Evolutionary conservation across 2,329 filamentous ascomycete species (phyloP).

Genomic region (Claviceps quebecensis): DNA sequence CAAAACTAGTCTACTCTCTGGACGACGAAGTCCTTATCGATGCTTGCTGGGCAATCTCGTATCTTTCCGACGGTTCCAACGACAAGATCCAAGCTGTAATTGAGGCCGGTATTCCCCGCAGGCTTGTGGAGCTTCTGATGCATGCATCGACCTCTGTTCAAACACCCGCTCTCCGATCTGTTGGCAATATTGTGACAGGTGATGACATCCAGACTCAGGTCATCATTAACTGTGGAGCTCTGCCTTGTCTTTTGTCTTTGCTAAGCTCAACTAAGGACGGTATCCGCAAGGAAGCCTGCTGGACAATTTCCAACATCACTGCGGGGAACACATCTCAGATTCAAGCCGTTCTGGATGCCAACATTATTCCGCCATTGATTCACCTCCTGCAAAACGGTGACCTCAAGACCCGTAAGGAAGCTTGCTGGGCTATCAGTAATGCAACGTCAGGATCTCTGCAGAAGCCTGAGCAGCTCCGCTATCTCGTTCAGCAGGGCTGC

Average conservation of each 20-base stretch:
- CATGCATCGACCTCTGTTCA: slow-evolving; percentile 97
- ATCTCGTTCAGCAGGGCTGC: slow-evolving; percentile 83
- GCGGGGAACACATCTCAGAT: slow-evolving; percentile 97
- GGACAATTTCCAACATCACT: slow-evolving; percentile 99
- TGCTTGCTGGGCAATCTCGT: slow-evolving; percentile 98
- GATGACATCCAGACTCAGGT: slow-evolving; percentile 98
- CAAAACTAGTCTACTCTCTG: slow-evolving; percentile 95
- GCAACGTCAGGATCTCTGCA: slow-evolving; percentile 94
- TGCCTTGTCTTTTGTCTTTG: slow-evolving; percentile 83
- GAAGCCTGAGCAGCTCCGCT: slow-evolving; percentile 97
- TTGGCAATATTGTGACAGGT: slow-evolving; percentile 97
- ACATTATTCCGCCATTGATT: slow-evolving; percentile 92
- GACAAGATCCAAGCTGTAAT: slow-evolving; percentile 99
- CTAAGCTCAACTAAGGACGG: slow-evolving; percentile 96
- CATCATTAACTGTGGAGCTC: slow-evolving; percentile 94
- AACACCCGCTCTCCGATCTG: slow-evolving; percentile 89
- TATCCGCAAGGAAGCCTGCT: slow-evolving; percentile 98
- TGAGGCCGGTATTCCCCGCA: slow-evolving; percentile 90
- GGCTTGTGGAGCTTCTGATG: slow-evolving; percentile 93
- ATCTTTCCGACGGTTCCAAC: slow-evolving; percentile 93
- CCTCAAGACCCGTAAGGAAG: slow-evolving; percentile 98
- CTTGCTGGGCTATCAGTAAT: slow-evolving; percentile 99
- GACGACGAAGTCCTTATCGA: slow-evolving; percentile 98
- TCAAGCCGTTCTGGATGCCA: slow-evolving; percentile 88
- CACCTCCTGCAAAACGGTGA: slow-evolving; percentile 93